These are phyloP conservation scores for Magnolia sinica DNA, from an alignment of 164 flowering plant species.

Conservation along the genomic window DNA sequence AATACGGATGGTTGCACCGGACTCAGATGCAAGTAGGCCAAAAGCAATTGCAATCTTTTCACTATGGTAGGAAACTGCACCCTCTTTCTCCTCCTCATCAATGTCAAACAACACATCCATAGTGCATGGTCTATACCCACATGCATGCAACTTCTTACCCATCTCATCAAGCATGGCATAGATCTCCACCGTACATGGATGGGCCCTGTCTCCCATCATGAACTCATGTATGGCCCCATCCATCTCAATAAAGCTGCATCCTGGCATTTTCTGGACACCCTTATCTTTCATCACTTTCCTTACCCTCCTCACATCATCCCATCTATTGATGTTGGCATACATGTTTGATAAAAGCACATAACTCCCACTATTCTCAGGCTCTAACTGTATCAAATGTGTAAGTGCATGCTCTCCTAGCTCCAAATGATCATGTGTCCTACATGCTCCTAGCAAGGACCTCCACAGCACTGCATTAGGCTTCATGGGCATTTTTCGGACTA, in stretches of 20 bases:
- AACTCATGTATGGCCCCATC: constrained; percentile 30
- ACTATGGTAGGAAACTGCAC: constrained; percentile 6
- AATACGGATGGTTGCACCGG: constrained; percentile 4
- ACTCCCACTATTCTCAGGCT: constrained; percentile 57
- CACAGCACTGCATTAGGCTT: constrained; percentile 58
- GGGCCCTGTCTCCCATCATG: constrained; percentile 32
- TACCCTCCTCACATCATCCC: constrained; percentile 41
- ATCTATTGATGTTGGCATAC: constrained; percentile 35
- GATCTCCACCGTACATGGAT: constrained; percentile 24
- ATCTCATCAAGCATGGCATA: constrained; percentile 15
- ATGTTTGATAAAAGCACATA: constrained; percentile 65
- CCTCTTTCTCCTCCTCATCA: constrained; percentile 14
- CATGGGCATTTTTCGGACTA: constrained; percentile 44
- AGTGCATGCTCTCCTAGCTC: constrained; percentile 48
- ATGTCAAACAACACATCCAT: constrained; percentile 10
- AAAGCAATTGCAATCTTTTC: constrained; percentile 15
- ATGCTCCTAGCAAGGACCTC: constrained; percentile 60
- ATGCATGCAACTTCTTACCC: neutral
- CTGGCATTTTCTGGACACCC: constrained; percentile 38
- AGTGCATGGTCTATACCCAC: neutral
- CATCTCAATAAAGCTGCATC: constrained; percentile 41
- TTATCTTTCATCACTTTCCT: constrained; percentile 40
- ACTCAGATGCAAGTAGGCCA: neutral
- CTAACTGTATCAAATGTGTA: constrained; percentile 37
- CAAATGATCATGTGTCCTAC: constrained; percentile 46